phyloP scores from a whole-genome alignment of 306 rosid genomes.

The Rubus parviflorus region DNA sequence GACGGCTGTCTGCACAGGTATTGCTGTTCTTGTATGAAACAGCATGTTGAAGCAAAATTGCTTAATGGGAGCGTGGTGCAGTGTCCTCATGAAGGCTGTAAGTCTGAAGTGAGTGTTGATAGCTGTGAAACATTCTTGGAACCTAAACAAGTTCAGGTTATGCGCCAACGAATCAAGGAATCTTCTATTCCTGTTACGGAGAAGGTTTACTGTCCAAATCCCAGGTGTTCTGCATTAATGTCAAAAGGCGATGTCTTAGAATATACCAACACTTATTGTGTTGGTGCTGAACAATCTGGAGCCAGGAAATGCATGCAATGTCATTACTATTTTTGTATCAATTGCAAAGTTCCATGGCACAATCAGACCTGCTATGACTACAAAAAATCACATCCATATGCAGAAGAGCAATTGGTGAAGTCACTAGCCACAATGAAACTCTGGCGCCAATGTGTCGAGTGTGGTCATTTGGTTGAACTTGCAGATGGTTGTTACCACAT shows the following conservation, averaged over 20 bases:
- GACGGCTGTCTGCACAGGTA: constrained; percentile 71
- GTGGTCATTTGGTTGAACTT: constrained; percentile 76
- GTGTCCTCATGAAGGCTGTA: constrained; percentile 69
- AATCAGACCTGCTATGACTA: constrained; percentile 41
- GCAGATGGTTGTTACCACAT: constrained; percentile 87
- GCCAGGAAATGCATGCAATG: constrained; percentile 65
- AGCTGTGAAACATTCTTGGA: constrained; percentile 65
- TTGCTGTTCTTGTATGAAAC: constrained; percentile 75
- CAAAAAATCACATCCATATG: constrained; percentile 40
- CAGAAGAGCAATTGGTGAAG: constrained; percentile 59
- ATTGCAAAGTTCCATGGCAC: constrained; percentile 80
- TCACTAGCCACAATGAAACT: constrained; percentile 48
- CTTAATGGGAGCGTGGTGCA: constrained; percentile 54
- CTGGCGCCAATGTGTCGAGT: constrained; percentile 73
- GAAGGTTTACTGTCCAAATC: constrained; percentile 72
- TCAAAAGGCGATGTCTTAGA: constrained; percentile 50
- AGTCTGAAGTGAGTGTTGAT: constrained; percentile 48
- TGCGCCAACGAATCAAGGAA: constrained; percentile 56
- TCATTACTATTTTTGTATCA: constrained; percentile 57
- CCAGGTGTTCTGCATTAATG: constrained; percentile 70
- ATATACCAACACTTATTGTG: constrained; percentile 33
- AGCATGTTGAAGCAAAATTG: constrained; percentile 71
- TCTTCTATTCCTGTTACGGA: constrained; percentile 61
- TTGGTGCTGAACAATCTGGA: constrained; percentile 27
- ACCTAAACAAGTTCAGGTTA: constrained; percentile 42